These are phyloP conservation scores for Sistotremastrum niveocremeum DNA, from an alignment of 768 basidiomycete genomes.

Conservation along the genomic window DNA sequence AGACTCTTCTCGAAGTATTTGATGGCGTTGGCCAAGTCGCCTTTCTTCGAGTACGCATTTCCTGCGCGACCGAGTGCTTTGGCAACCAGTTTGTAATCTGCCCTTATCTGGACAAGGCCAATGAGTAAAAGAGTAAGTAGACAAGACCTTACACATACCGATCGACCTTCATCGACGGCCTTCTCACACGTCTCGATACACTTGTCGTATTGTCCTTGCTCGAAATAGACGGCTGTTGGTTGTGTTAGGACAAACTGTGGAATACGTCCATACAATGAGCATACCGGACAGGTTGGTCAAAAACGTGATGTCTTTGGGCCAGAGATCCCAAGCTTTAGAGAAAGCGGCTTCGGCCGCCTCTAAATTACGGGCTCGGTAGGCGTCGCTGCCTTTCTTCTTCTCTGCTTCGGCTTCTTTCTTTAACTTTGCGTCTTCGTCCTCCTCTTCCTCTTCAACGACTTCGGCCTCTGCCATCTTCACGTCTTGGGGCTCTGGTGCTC, in stretches of 20 bases:
- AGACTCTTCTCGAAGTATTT: constrained; percentile 90
- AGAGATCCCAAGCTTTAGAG: constrained; percentile 81
- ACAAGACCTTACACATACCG: constrained; percentile 27
- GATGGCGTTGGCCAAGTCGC: constrained; percentile 63
- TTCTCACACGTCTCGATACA: constrained; percentile 86
- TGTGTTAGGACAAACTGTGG: constrained; percentile 1
- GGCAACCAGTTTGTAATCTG: constrained; percentile 90
- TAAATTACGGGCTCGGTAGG: constrained; percentile 82
- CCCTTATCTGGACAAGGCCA: constrained; percentile 42
- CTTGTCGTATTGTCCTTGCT: constrained; percentile 84
- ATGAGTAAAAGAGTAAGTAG: background rate
- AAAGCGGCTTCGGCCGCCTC: constrained; percentile 63
- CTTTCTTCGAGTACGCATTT: constrained; percentile 69
- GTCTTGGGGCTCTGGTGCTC: constrained; percentile 28
- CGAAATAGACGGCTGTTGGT: constrained; percentile 72
- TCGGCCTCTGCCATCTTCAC: constrained; percentile 41
- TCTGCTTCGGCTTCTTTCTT: constrained; percentile 69
- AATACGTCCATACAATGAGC: constrained; percentile 9
- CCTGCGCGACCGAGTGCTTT: constrained; percentile 91
- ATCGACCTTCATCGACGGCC: constrained; percentile 91
- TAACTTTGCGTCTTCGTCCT: constrained; percentile 53
- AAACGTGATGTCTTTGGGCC: constrained; percentile 89
- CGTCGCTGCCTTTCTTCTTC: constrained; percentile 65
- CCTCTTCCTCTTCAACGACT: constrained; percentile 31
- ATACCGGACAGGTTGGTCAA: constrained; percentile 79